Evolutionary conservation across 164 flowering plant genomes (phyloP).

Genomic region (Magnolia kwangsiensis): DNA sequence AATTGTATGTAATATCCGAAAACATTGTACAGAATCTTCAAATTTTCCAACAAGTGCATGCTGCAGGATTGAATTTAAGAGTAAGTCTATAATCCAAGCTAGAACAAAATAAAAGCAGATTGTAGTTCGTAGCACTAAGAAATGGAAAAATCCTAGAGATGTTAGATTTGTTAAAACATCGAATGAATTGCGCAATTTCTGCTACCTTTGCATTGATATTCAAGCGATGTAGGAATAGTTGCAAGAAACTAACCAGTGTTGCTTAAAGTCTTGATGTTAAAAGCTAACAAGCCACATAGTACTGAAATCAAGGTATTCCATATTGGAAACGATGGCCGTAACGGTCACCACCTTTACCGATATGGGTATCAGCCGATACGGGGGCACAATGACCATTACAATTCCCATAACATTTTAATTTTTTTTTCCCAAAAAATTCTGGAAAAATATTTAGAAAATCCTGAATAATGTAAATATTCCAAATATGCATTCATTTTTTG

Average conservation of each 20-base stretch:
- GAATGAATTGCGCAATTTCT: neutral
- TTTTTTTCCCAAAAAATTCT: too few relatives aligned
- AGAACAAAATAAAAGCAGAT: neutral
- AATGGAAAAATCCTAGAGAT: neutral
- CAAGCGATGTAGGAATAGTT: neutral
- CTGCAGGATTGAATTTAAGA: constrained; percentile 35
- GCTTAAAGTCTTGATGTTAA: neutral
- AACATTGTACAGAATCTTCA: constrained; percentile 63
- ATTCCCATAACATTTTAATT: too few relatives aligned
- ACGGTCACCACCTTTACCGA: too few relatives aligned
- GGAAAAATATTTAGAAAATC: too few relatives aligned
- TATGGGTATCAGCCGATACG: too few relatives aligned
- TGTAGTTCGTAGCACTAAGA: neutral
- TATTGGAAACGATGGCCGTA: too few relatives aligned
- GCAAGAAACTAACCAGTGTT: neutral
- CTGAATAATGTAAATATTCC: too few relatives aligned
- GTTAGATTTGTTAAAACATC: neutral
- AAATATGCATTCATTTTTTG: too few relatives aligned
- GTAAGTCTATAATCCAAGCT: neutral
- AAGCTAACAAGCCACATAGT: neutral
- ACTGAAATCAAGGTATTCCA: neutral
- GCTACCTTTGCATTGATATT: neutral
- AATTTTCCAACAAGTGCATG: constrained; percentile 33
- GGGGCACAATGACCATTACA: too few relatives aligned
- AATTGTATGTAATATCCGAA: constrained; percentile 77